Evolutionary conservation across 2,329 filamentous ascomycete genomes (phyloP).

Genomic region (Fusarium sp.): DNA sequence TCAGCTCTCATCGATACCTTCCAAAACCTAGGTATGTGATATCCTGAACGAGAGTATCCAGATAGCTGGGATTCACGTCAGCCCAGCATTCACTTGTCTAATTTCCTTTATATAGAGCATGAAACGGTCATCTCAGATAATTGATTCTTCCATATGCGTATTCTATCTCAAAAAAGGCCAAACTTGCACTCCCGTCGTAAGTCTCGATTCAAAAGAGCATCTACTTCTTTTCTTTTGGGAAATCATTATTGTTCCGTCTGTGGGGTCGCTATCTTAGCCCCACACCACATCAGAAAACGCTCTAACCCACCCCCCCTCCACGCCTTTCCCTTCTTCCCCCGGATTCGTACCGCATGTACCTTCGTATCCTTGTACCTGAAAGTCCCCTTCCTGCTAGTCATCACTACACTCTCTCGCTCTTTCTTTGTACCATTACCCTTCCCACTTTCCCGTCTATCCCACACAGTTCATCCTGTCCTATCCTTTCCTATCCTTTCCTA

Average conservation of each 20-base stretch:
- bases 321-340: conserved; percentile 41
- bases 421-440: conserved; percentile 45
- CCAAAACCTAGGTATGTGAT: not conserved
- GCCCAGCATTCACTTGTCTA: not conserved
- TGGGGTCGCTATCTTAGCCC: conserved; percentile 10
- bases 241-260: conserved; percentile 37
- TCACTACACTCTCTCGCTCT: conserved; percentile 41
- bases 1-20: not conserved
- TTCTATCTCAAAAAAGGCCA: not conserved
- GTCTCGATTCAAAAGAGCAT: conserved; percentile 2
- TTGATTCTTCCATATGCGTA: not conserved
- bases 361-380: conserved; percentile 43
- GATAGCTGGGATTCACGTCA: conserved; percentile 9
- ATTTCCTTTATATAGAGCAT: not conserved
- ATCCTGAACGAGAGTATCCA: conserved; percentile 19
- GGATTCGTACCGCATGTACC: conserved; percentile 43
- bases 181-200: conserved; percentile 2
- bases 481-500: conserved; percentile 1
- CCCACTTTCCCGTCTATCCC: conserved; percentile 46
- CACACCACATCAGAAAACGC: conserved; percentile 23
- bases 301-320: conserved; percentile 37
- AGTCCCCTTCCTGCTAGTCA: conserved; percentile 37
- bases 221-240: conserved; percentile 11
- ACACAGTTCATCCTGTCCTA: conserved; percentile 23
- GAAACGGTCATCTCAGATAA: not conserved